Evolutionary conservation across 2,329 filamentous ascomycete species (phyloP).

Genomic region (Akanthomyces lecanii): DNA sequence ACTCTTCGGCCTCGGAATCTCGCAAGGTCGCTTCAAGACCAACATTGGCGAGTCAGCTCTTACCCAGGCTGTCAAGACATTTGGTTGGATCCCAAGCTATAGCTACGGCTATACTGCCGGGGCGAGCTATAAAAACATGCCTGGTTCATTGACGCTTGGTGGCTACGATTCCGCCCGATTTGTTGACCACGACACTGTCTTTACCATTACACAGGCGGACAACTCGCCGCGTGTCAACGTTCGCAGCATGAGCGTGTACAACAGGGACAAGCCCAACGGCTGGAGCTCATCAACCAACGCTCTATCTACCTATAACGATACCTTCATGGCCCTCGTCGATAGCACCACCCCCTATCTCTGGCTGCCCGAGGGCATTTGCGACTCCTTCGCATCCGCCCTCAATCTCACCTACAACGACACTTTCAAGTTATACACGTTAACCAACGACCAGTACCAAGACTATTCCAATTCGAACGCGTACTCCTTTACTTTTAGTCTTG

Average conservation of each 20-base stretch:
- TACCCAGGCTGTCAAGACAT: conserved; percentile 54
- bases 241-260: conserved; percentile 47
- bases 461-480: conserved; percentile 43
- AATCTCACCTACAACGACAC: conserved; percentile 62
- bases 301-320: conserved; percentile 43
- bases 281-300: conserved; percentile 38
- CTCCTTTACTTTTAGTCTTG: conserved; percentile 55
- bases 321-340: conserved; percentile 55
- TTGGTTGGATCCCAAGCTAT: conserved; percentile 62
- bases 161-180: conserved; percentile 65
- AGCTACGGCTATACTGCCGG: conserved; percentile 75
- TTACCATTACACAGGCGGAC: conserved; percentile 51
- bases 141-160: conserved; percentile 61
- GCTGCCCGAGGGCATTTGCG: conserved; percentile 57
- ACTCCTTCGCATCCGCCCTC: conserved; percentile 59
- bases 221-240: conserved; percentile 57
- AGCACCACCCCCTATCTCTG: conserved; percentile 61
- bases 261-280: conserved; percentile 27
- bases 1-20: conserved; percentile 53
- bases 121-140: conserved; percentile 56
- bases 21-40: conserved; percentile 47
- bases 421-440: conserved; percentile 61
- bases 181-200: conserved; percentile 55
- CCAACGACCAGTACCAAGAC: conserved; percentile 49
- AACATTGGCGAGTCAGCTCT: conserved; percentile 48